Percentiles rank a stretch among this genome's conserved stretches.
Conservation (phyloP, 108 stramenopile species). For the Pseudonitzschia pungens region DNA sequence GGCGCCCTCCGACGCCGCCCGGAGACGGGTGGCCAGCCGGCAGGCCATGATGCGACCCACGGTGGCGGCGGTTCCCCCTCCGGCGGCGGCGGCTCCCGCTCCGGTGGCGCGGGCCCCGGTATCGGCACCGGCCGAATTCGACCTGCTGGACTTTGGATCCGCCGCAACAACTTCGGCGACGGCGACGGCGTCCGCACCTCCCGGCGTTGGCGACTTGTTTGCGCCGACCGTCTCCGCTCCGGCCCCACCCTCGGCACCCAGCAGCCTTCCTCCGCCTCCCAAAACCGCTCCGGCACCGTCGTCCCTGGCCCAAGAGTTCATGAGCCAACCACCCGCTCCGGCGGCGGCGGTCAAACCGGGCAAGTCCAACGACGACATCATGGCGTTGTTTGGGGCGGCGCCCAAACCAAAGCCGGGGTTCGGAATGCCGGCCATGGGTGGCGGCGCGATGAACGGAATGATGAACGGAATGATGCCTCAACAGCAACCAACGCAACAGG, state of each 20-base stretch:
- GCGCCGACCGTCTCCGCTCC: too few relatives aligned
- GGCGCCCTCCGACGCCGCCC: slow-evolving; percentile 77
- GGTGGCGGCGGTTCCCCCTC: slow-evolving; percentile 9
- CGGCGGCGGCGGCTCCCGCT: too few relatives aligned
- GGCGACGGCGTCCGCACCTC: slow-evolving; percentile 10
- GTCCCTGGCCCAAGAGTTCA: slow-evolving; percentile 23
- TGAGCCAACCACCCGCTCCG: slow-evolving; percentile 1
- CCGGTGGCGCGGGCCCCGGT: slow-evolving; percentile 27
- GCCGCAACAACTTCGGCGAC: slow-evolving; percentile 9
- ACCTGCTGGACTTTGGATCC: slow-evolving; percentile 31
- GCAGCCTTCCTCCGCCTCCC: slow-evolving; percentile 9
- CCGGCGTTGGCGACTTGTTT: slow-evolving; percentile 25
- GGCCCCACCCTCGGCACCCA: slow-evolving; percentile 16
- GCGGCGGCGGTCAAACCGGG: slow-evolving; percentile 2
- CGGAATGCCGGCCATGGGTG: slow-evolving; percentile 23
- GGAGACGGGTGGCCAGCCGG: slow-evolving; percentile 64
- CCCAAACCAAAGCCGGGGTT: slow-evolving; percentile 21
- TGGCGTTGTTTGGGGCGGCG: slow-evolving; percentile 58
- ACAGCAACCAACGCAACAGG: too few relatives aligned
- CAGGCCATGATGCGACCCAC: slow-evolving; percentile 39
- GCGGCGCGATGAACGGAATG: slow-evolving; percentile 23
- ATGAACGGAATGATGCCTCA: slow-evolving; percentile 34
- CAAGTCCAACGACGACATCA: slow-evolving; percentile 56
- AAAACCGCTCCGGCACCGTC: slow-evolving; percentile 28
- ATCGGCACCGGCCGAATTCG: slow-evolving; percentile 38